These are phyloP conservation scores for Mimosa pudica DNA, from an alignment of 306 rosid genomes.

Conservation along the genomic window DNA sequence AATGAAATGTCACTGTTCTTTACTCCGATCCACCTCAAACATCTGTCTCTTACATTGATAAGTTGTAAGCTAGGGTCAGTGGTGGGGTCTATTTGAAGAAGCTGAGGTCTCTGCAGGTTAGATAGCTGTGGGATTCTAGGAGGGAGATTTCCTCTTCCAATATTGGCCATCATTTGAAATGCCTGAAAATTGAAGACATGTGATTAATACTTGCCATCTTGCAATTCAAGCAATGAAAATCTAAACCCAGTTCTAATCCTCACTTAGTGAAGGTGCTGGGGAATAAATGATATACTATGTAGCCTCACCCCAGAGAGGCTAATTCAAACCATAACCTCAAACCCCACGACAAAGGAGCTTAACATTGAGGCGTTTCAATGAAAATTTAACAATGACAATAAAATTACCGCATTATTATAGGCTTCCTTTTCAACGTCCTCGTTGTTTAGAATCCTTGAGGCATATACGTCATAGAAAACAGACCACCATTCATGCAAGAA, in stretches of 20 bases:
- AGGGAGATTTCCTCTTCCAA: slow-evolving; percentile 15
- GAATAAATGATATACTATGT: too few relatives aligned
- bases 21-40: slow-evolving; percentile 34
- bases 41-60: slow-evolving; percentile 18
- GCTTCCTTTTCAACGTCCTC: slow-evolving; percentile 33
- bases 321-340: too few relatives aligned
- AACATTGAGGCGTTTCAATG: background rate
- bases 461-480: slow-evolving; percentile 39
- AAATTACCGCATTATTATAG: slow-evolving; percentile 35
- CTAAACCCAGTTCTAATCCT: background rate
- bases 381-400: background rate
- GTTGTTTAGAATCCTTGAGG: background rate
- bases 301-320: too few relatives aligned
- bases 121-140: slow-evolving; percentile 31
- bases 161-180: slow-evolving; percentile 20
- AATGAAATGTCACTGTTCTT: background rate
- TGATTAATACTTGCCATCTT: background rate
- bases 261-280: too few relatives aligned
- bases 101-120: slow-evolving; percentile 34
- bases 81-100: slow-evolving; percentile 26
- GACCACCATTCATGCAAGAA: slow-evolving; percentile 70
- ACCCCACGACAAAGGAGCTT: too few relatives aligned
- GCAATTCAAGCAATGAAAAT: slow-evolving; percentile 13
- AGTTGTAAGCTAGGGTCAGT: slow-evolving; percentile 22
- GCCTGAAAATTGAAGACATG: slow-evolving; percentile 44